Evolutionary conservation across 768 basidiomycete species (phyloP), one percentile per base, ranked within the genome.

Genomic region (Panellus pusillus): DNA sequence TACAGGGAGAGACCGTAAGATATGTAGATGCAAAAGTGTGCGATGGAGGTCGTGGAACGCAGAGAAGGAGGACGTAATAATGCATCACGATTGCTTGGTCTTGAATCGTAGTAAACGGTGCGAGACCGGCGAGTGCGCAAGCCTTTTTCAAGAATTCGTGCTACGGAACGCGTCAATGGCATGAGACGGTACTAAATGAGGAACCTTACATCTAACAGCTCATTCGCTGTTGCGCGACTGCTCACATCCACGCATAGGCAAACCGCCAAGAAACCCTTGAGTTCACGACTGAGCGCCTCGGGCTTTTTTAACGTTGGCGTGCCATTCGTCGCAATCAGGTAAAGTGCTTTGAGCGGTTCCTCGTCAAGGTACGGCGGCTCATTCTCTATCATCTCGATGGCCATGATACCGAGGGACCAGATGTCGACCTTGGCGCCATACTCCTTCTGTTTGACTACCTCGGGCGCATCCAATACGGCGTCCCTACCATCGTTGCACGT

Each of bases 381-480:
- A 64, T 93, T 94, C 70, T 98, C 94, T 59, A 98, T 95, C 95
- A 98, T 98, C 78, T 98, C 93, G 56, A 98, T 98, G 5, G 93
- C 93, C 93, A 97, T 95, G 72, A 98, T 97, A 5, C 94, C 94
- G 9, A 97, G 80, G 12, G 91, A 93, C 94, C 94, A 97, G 46
- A 97, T 93, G 63, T 96, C 94, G 18, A 96, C 94, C 70, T 96
- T 96, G 20, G 93, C 91, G 42, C 94, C 93, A 65, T 97, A 97
- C 70, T 94, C 93, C 72, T 96, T 95, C 69, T 94, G 91, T 73
- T 93, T 95, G 64, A 97, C 93, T 47, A 97, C 93, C 69, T 97
- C 94, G n/a, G 94, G 94, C 3, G 94, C 94, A 97, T 97, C 94
- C 94, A 96, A 71, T 96, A 96, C 1, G 94, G 94, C 11, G 93